These are phyloP conservation scores for Zymoseptoria crescenta DNA, from an alignment of 2,329 filamentous ascomycete species.

Conservation along the genomic window DNA sequence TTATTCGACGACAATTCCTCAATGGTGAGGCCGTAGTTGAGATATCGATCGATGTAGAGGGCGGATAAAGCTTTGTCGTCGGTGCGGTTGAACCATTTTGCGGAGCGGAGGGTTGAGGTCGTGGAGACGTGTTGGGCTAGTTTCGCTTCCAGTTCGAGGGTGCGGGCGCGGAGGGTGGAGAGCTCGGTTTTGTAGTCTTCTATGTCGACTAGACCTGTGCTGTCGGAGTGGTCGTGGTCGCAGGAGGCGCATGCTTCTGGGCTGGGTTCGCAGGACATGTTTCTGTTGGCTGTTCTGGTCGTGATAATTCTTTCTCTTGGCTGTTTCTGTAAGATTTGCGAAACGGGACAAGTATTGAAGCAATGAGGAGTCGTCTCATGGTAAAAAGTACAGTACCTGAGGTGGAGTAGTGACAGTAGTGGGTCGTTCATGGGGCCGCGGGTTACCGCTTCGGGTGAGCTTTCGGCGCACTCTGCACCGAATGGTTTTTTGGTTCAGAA, in stretches of 20 bases:
- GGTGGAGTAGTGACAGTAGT: neutral
- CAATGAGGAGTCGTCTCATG: neutral
- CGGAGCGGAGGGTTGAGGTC: slow-evolving; percentile 17
- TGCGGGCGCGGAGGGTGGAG: slow-evolving; percentile 21
- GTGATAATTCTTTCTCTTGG: neutral
- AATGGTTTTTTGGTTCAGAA: neutral
- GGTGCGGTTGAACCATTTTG: slow-evolving; percentile 24
- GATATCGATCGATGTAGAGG: slow-evolving; percentile 26
- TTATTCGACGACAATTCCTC: slow-evolving; percentile 23
- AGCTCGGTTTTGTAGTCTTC: slow-evolving; percentile 27
- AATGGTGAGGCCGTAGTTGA: slow-evolving; percentile 25
- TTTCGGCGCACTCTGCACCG: neutral
- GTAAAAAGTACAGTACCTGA: neutral
- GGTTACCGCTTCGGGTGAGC: neutral
- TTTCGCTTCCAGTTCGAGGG: slow-evolving; percentile 24
- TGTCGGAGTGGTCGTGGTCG: slow-evolving; percentile 4
- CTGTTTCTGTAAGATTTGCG: too few species aligned
- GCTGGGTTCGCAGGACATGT: slow-evolving; percentile 5
- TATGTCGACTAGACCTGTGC: slow-evolving; percentile 18
- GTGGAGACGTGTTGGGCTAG: slow-evolving; percentile 16
- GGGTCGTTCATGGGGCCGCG: neutral
- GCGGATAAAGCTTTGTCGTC: slow-evolving; percentile 26
- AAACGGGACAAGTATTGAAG: neutral
- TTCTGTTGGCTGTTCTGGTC: neutral
- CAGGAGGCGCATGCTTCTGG: slow-evolving; percentile 15